These are phyloP conservation scores for Scutellaria barbata DNA, from an alignment of 257 asterid genomes.

Conservation along the genomic window DNA sequence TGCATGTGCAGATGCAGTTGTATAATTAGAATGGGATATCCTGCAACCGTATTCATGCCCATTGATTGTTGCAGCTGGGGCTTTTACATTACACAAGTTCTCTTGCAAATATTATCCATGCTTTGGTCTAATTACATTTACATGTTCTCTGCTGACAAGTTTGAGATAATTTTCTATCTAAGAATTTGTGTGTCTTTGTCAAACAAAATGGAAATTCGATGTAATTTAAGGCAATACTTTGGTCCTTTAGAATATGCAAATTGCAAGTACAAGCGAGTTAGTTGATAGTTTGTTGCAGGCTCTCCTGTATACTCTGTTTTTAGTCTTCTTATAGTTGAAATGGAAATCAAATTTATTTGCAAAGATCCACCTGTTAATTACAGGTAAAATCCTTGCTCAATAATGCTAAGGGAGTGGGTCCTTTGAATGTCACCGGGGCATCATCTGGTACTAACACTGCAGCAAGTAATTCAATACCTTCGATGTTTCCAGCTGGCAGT, in stretches of 20 bases:
- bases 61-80: constrained; percentile 25
- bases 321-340: constrained; percentile 12
- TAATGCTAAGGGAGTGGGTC: constrained; percentile 84
- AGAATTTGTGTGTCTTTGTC: not conserved
- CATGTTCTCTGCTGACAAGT: constrained; percentile 2
- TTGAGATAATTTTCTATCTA: not conserved
- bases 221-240: not conserved
- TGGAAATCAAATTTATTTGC: constrained; percentile 13
- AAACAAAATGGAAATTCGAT: not conserved
- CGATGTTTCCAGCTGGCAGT: constrained; percentile 99
- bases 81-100: not conserved
- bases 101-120: not conserved
- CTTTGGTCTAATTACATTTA: not conserved
- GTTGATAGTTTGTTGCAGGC: constrained; percentile 29
- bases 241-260: constrained; percentile 23
- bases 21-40: not conserved
- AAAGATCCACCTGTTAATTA: constrained; percentile 23
- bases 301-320: constrained; percentile 8
- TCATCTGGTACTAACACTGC: constrained; percentile 67
- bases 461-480: constrained; percentile 78
- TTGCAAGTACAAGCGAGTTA: constrained; percentile 22
- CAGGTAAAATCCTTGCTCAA: constrained; percentile 89
- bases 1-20: no score
- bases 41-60: not conserved
- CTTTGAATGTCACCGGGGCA: constrained; percentile 69